These are phyloP conservation scores for Tetrapisispora namnaoensis DNA, from an alignment of 805 yeast genomes.

Conservation along the genomic window DNA sequence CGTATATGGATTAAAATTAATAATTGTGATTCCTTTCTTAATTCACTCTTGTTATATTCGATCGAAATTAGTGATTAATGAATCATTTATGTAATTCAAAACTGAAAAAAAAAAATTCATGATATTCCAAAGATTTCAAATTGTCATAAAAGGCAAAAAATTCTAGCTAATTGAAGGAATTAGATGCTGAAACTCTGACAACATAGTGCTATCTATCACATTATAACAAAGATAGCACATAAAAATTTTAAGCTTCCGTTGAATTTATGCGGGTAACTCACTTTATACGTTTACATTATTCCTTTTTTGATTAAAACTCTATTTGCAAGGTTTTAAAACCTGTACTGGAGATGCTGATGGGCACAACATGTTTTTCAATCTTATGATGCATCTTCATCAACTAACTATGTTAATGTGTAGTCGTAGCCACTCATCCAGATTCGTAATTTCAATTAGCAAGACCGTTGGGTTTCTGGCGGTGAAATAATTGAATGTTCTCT, in stretches of 20 bases:
- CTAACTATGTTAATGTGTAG: slow-evolving; percentile 27
- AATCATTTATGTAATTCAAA: background rate
- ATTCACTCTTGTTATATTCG: no score
- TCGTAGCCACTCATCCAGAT: slow-evolving; percentile 29
- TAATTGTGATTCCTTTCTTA: no score
- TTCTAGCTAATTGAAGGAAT: background rate
- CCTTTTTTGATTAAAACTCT: no score
- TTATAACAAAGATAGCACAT: no score
- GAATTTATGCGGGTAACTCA: background rate
- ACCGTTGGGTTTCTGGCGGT: slow-evolving; percentile 13
- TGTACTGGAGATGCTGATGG: no score
- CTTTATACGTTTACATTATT: background rate
- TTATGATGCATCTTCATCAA: background rate
- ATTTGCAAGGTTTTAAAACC: no score
- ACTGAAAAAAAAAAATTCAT: background rate
- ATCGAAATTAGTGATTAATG: background rate
- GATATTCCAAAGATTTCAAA: background rate
- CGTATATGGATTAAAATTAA: no score
- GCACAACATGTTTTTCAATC: no score
- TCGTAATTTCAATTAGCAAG: slow-evolving; percentile 16
- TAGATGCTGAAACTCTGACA: background rate
- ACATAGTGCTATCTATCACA: no score
- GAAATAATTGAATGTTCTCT: slow-evolving; percentile 16
- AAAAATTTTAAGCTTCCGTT: no score
- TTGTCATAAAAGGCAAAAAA: background rate